Evolutionary conservation across 1,284 basidiomycete species (phyloP).

Genomic region (Inonotus hispidus): DNA sequence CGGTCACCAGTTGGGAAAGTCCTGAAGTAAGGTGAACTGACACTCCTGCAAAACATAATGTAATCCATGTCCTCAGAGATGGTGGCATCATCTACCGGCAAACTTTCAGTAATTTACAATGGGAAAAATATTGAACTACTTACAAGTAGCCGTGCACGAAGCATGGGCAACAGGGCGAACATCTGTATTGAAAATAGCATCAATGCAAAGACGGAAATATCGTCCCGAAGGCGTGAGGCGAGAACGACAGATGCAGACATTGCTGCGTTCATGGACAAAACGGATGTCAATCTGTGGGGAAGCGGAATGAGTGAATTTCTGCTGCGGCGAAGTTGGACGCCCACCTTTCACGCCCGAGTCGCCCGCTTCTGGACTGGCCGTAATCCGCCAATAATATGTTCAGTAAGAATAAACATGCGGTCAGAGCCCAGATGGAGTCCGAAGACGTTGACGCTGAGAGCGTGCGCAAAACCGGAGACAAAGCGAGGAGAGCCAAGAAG

Average conservation of each 20-base stretch:
- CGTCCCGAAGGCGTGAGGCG: conserved; percentile 82
- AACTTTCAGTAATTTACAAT: conserved; percentile 6
- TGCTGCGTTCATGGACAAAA: conserved; percentile 92
- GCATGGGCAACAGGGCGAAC: conserved; percentile 82
- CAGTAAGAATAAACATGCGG: conserved; percentile 58
- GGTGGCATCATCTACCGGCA: conserved; percentile 39
- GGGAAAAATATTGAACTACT: conserved; percentile 17
- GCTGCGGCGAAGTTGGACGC: conserved; percentile 9
- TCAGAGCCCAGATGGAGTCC: conserved; percentile 95
- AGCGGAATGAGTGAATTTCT: conserved; percentile 7
- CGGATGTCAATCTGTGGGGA: conserved; percentile 68
- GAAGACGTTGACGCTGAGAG: conserved; percentile 92
- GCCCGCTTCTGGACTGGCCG: conserved; percentile 30
- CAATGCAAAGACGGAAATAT: conserved; percentile 86
- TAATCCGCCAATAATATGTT: conserved; percentile 69
- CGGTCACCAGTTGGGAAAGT: conserved; percentile 48
- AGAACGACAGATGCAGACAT: conserved; percentile 92
- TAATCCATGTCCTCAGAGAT: conserved; percentile 44
- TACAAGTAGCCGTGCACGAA: conserved; percentile 78
- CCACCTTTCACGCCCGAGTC: conserved; percentile 36
- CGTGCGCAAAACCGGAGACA: conserved; percentile 89
- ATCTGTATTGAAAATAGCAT: conserved; percentile 82
- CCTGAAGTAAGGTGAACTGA: conserved; percentile 48
- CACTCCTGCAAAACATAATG: conserved; percentile 39
- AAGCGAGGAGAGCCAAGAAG: conserved; percentile 81